Evolutionary conservation across 495 filamentous ascomycete species (phyloP).

Genomic region (Antarctomyces pellizariae): DNA sequence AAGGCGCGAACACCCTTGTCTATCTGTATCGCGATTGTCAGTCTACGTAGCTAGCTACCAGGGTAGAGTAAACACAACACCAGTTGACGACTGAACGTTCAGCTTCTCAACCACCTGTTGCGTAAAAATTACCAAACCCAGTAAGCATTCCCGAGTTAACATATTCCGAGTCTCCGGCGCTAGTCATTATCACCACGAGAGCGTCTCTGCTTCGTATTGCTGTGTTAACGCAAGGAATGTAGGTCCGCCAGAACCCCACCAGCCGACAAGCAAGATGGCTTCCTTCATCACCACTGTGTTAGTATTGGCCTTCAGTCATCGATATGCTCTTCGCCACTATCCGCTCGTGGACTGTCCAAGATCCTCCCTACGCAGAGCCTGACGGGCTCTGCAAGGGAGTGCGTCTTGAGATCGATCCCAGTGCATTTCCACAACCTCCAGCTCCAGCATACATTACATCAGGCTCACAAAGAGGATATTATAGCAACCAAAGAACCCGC

Average conservation of each 20-base stretch:
- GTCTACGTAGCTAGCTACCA: no score
- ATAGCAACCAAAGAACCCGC: constrained; percentile 69
- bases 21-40: no score
- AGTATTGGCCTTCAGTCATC: constrained; percentile 10
- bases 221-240: constrained; percentile 11
- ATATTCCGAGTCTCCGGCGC: no score
- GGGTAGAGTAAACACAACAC: no score
- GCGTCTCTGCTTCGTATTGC: constrained; percentile 3
- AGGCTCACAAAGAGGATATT: constrained; percentile 17
- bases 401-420: constrained; percentile 4
- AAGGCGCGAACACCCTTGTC: no score
- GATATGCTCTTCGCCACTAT: constrained; percentile 8
- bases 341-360: constrained; percentile 6
- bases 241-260: not conserved
- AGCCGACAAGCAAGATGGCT: constrained; percentile 16
- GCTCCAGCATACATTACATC: constrained; percentile 7
- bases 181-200: no score
- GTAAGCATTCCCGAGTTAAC: no score
- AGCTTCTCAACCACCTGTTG: no score
- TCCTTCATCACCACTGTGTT: constrained; percentile 30
- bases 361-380: constrained; percentile 5
- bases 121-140: no score
- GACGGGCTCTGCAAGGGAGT: not conserved
- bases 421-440: constrained; percentile 5
- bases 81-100: no score